Base-by-base conservation (phyloP, 805 yeast species). In the Starmera dryadoides region DNA sequence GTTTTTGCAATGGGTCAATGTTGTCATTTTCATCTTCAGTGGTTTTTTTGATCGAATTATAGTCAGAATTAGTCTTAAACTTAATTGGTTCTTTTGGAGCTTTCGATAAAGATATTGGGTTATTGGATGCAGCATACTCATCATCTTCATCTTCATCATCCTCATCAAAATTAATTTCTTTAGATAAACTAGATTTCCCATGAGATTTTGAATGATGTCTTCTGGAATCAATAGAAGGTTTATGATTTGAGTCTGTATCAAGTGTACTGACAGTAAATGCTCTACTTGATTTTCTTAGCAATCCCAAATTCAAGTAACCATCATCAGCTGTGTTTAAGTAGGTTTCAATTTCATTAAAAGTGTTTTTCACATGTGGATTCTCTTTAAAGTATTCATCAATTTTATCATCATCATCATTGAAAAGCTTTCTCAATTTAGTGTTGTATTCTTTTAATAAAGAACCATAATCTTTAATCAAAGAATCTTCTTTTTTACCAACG, bases 401-500 rank as follows among this genome's bases (percentile, higher is more conserved):
- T 30, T 42, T 36, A 2, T 39, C 45, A 6, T 53, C 48, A 39
- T 62, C 58, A 23, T 45, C 51, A 11, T 50, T 41, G 30, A 52
- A 56, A 14, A 52, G 39, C 3, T 34, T 41, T 2, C 45, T 36
- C 1, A 61, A 47, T 34, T 47, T 52, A 6, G 38, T 40, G 2
- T 52, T 46, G 35, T 62, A 59, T 2, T 52, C 49, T 12, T 38
- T 43, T 6, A 55, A 39, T 29, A 64, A 32, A 2, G 56, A 37
- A 25, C 53, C 51, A 39, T 56, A 59, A 7, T 48, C 50, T 23
- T 57, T 49, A 35, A 51, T 51, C 26, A 68, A 35, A 17, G 68
- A 66, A 8, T 71, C 70, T 51, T 83, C 93, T 42, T 81, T 81
- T 43, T 78, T 68, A 3, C 86, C 85, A 42, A 84, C 70, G 11